These are phyloP conservation scores for Aspergillus candidus DNA, from an alignment of 2,329 filamentous ascomycete genomes.

Conservation along the genomic window DNA sequence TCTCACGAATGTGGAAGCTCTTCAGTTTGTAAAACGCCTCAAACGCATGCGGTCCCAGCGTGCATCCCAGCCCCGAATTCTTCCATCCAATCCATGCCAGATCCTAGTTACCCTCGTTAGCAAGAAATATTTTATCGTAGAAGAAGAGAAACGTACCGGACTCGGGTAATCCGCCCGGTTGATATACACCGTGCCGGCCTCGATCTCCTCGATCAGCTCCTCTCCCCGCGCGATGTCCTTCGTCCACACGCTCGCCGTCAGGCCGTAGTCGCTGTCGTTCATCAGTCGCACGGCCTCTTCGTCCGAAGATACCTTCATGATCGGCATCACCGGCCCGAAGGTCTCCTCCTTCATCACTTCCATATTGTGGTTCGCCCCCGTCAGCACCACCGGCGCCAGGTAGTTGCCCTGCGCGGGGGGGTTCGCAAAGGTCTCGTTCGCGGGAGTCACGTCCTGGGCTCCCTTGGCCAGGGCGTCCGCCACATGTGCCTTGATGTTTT, in stretches of 20 bases:
- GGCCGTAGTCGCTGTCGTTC: slow-evolving; percentile 87
- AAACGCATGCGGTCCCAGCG: slow-evolving; percentile 77
- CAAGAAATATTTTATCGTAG: background rate
- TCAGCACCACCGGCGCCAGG: slow-evolving; percentile 73
- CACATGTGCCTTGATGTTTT: slow-evolving; percentile 69
- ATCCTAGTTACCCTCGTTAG: slow-evolving; percentile 49
- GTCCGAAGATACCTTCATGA: slow-evolving; percentile 76
- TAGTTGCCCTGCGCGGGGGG: slow-evolving; percentile 72
- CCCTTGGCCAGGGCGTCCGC: slow-evolving; percentile 75
- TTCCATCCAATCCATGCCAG: slow-evolving; percentile 93
- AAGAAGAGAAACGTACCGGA: slow-evolving; percentile 56
- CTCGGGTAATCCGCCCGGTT: slow-evolving; percentile 87
- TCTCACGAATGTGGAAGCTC: slow-evolving; percentile 71
- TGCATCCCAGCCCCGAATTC: slow-evolving; percentile 82
- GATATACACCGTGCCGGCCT: slow-evolving; percentile 88
- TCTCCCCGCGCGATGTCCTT: slow-evolving; percentile 71
- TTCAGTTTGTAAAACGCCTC: slow-evolving; percentile 91
- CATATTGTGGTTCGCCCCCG: slow-evolving; percentile 73
- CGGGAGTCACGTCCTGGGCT: slow-evolving; percentile 70
- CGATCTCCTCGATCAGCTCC: slow-evolving; percentile 68
- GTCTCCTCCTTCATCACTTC: slow-evolving; percentile 85
- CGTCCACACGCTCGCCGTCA: slow-evolving; percentile 91
- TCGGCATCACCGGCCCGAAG: slow-evolving; percentile 81
- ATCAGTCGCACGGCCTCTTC: slow-evolving; percentile 73
- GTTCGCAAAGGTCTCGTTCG: slow-evolving; percentile 65